Percentiles rank a stretch among this genome's conserved stretches.
These are phyloP conservation scores for Coccomyxa sp. DNA, from an alignment of 139 green algal genomes.

Conservation along the genomic window DNA sequence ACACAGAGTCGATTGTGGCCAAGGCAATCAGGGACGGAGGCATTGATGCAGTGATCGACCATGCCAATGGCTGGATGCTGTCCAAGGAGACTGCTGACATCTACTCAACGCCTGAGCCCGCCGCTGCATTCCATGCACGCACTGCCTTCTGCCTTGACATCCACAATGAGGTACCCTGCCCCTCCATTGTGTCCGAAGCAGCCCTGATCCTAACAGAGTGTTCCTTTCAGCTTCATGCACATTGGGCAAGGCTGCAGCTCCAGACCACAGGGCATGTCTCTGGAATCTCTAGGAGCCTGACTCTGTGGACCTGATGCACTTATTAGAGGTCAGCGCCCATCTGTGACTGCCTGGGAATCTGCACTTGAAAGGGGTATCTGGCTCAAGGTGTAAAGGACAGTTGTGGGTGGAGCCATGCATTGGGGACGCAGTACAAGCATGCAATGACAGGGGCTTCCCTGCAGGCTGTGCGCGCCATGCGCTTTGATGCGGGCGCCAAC, in stretches of 20 bases:
- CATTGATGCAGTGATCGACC: conserved; percentile 88
- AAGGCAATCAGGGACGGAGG: conserved; percentile 91
- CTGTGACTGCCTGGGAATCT: background rate
- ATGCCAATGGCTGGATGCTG: conserved; percentile 66
- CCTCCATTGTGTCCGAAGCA: too few relatives aligned
- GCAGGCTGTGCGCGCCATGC: conserved; percentile 37
- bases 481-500: conserved; percentile 39
- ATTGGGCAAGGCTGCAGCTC: too few relatives aligned
- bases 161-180: conserved; percentile 95
- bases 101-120: conserved; percentile 63
- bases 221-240: too few relatives aligned
- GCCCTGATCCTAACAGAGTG: too few relatives aligned
- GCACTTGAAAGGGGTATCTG: background rate
- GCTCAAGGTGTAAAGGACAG: background rate
- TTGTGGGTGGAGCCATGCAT: too few relatives aligned
- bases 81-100: conserved; percentile 67
- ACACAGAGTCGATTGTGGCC: conserved; percentile 90
- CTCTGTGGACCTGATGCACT: background rate
- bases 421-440: too few relatives aligned
- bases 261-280: too few relatives aligned
- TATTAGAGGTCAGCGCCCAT: background rate
- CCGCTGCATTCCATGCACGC: conserved; percentile 88
- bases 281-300: too few relatives aligned
- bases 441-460: too few relatives aligned
- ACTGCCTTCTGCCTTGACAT: conserved; percentile 96